A percentile compares a stretch with the other conserved stretches of the same genome.
Conservation (phyloP, 164 flowering plant genomes). For the Aristolochia contorta region DNA sequence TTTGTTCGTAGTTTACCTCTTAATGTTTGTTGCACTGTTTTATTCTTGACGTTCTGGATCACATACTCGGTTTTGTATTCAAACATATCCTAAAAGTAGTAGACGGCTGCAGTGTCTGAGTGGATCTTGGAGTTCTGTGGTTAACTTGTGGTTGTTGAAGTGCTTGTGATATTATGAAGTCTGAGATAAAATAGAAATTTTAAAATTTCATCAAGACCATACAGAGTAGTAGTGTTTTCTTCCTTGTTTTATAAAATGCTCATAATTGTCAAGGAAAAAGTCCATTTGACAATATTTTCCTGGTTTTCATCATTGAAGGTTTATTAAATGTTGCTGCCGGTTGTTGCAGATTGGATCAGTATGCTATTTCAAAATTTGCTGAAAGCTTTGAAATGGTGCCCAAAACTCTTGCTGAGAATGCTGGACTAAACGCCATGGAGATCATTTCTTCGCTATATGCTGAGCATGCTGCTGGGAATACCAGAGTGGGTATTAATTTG, state of each 20-base stretch:
- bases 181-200: too few relatives aligned
- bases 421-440: slow-evolving; percentile 91
- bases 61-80: neutral
- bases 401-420: slow-evolving; percentile 88
- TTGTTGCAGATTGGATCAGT: slow-evolving; percentile 80
- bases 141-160: too few relatives aligned
- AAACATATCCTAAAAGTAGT: neutral
- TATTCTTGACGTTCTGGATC: neutral
- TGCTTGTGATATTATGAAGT: too few relatives aligned
- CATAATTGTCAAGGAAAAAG: too few relatives aligned
- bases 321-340: neutral
- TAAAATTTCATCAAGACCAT: too few relatives aligned
- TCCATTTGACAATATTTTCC: too few relatives aligned
- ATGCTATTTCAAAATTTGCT: slow-evolving; percentile 90
- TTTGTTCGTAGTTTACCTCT: too few relatives aligned
- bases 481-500: slow-evolving; percentile 75
- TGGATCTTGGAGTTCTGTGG: too few relatives aligned
- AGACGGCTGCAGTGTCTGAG: too few relatives aligned
- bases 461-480: slow-evolving; percentile 79
- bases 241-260: too few relatives aligned
- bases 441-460: slow-evolving; percentile 86
- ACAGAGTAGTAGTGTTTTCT: too few relatives aligned
- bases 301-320: neutral
- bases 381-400: slow-evolving; percentile 97
- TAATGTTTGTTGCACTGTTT: neutral